A percentile compares a stretch with the other conserved stretches of the same genome.
Conservation (phyloP, 495 filamentous ascomycete genomes). For the Penicillium steckii region DNA sequence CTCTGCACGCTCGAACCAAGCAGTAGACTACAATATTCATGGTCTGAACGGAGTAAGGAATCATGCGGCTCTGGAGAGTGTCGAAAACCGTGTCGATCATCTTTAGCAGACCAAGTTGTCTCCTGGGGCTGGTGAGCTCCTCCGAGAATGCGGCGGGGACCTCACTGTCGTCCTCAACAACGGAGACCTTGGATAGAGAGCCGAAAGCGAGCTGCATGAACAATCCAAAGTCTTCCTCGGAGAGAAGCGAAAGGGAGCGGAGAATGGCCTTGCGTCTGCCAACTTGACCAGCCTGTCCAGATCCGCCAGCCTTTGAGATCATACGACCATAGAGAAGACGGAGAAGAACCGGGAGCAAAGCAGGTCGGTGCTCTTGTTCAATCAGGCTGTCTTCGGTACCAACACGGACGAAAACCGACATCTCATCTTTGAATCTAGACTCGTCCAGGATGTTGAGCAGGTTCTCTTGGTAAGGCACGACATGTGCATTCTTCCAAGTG, state of each 20-base stretch:
- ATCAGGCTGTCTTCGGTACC: slow-evolving; percentile 69
- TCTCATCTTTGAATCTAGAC: slow-evolving; percentile 84
- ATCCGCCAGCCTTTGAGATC: slow-evolving; percentile 72
- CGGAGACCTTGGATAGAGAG: slow-evolving; percentile 54
- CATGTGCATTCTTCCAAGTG: slow-evolving; percentile 76
- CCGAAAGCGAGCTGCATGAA: slow-evolving; percentile 86
- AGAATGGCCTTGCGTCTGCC: slow-evolving; percentile 68
- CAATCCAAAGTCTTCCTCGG: slow-evolving; percentile 63
- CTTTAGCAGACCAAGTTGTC: slow-evolving; percentile 83
- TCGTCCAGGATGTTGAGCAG: slow-evolving; percentile 89
- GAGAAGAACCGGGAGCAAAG: slow-evolving; percentile 81
- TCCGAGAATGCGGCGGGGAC: slow-evolving; percentile 49
- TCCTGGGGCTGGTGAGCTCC: slow-evolving; percentile 61
- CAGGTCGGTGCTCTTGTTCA: slow-evolving; percentile 64
- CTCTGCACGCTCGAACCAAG: slow-evolving; percentile 66
- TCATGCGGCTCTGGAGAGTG: slow-evolving; percentile 69
- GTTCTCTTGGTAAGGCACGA: slow-evolving; percentile 81
- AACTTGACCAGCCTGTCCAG: slow-evolving; percentile 53
- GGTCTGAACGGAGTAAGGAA: slow-evolving; percentile 58
- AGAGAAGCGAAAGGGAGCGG: slow-evolving; percentile 56
- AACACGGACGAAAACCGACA: slow-evolving; percentile 77
- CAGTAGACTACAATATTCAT: slow-evolving; percentile 78
- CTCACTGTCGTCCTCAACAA: slow-evolving; percentile 52
- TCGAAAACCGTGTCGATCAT: slow-evolving; percentile 88
- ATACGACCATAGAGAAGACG: slow-evolving; percentile 85